phyloP scores from a whole-genome alignment of 306 rosid genomes.

The Cucumis sativus region Cucumber_9930_V3 NC_026656.2:11844501-11845000 shows the following conservation, averaged over 20 bases:
- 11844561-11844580: no score
- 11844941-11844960: background rate
- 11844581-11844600: no score
- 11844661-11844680: background rate
- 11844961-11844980: background rate
- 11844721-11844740: background rate
- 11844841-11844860: conserved; percentile 2
- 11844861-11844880: background rate
- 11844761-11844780: background rate
- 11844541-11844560: no score
- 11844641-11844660: background rate
- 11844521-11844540: no score
- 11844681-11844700: background rate
- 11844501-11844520: no score
- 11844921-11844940: conserved; percentile 4
- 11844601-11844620: background rate
- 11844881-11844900: background rate
- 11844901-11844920: background rate
- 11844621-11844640: background rate
- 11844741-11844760: no score
- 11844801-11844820: background rate
- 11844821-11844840: background rate
- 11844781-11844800: no score
- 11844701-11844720: background rate
- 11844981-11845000: background rate